phyloP scores from a whole-genome alignment of 2,329 filamentous ascomycete species.

The Hawksworthiomyces lignivorus region DNA sequence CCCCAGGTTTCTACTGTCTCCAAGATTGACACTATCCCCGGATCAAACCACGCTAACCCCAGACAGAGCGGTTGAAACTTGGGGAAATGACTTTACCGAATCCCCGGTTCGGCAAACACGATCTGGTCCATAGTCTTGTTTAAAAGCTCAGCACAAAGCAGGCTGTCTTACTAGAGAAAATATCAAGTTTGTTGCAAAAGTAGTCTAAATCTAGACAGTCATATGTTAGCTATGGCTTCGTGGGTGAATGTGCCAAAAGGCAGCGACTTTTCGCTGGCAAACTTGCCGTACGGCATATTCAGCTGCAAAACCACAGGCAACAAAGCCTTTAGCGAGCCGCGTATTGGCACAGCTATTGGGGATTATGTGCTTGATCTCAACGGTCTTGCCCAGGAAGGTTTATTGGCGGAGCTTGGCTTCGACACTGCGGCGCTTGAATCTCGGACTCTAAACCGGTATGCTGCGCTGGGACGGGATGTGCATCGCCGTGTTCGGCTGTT shows the following conservation, averaged over 20 bases:
- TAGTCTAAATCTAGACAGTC: no score
- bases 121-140: no score
- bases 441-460: slow-evolving; percentile 6
- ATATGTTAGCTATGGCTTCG: background rate
- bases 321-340: background rate
- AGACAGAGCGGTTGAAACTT: no score
- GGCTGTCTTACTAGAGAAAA: no score
- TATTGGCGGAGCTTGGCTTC: background rate
- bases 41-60: no score
- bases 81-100: no score
- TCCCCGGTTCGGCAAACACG: no score
- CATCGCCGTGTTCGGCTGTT: background rate
- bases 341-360: slow-evolving; percentile 2
- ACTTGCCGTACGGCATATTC: slow-evolving; percentile 11
- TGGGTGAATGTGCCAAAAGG: slow-evolving; percentile 3
- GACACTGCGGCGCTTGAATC: background rate
- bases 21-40: no score
- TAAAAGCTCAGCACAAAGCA: no score
- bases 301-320: background rate
- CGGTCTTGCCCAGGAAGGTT: background rate
- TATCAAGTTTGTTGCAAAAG: no score
- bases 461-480: background rate
- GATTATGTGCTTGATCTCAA: background rate
- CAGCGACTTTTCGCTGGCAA: slow-evolving; percentile 9
- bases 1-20: no score